Evolutionary conservation across 495 filamentous ascomycete species (phyloP).

Genomic region (Cairneyella variabilis): DNA sequence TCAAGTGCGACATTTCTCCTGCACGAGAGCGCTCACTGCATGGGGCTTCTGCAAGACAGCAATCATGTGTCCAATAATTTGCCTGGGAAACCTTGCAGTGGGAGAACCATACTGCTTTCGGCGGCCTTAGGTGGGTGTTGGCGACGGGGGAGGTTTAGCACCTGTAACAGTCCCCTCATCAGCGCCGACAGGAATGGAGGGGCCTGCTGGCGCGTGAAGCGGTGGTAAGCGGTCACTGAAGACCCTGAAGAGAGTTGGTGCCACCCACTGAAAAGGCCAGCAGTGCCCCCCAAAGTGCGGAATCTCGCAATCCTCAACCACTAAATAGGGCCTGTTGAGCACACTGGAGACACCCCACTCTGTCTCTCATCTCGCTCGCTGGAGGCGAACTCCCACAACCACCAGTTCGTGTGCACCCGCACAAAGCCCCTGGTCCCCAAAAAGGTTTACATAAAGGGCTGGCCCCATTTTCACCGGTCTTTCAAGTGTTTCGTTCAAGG

Average conservation of each 20-base stretch:
- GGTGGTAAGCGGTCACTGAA: constrained; percentile 1
- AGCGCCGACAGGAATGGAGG: not conserved
- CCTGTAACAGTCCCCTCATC: not conserved
- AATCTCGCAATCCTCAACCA: too few relatives aligned
- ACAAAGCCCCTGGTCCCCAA: too few relatives aligned
- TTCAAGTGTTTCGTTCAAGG: constrained; percentile 1
- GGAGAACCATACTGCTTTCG: not conserved
- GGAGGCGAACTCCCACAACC: not conserved
- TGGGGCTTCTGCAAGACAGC: constrained; percentile 15
- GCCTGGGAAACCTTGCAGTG: not conserved
- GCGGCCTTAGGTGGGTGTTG: not conserved
- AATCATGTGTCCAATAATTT: constrained; percentile 22
- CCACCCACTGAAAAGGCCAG: constrained; percentile 1
- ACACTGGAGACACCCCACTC: not conserved
- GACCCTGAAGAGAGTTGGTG: not conserved
- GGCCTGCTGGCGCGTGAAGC: constrained; percentile 2
- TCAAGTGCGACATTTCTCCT: constrained; percentile 7
- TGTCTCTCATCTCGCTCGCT: not conserved
- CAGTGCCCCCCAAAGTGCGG: not conserved
- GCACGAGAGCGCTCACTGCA: constrained; percentile 22
- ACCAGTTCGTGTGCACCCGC: not conserved
- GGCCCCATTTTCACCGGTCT: constrained; percentile 12
- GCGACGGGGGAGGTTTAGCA: not conserved
- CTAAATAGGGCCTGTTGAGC: too few relatives aligned
- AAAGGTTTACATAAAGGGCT: not conserved